Evolutionary conservation across 495 filamentous ascomycete species (phyloP).

Genomic region (Amphirosellinia nigrospora): DNA sequence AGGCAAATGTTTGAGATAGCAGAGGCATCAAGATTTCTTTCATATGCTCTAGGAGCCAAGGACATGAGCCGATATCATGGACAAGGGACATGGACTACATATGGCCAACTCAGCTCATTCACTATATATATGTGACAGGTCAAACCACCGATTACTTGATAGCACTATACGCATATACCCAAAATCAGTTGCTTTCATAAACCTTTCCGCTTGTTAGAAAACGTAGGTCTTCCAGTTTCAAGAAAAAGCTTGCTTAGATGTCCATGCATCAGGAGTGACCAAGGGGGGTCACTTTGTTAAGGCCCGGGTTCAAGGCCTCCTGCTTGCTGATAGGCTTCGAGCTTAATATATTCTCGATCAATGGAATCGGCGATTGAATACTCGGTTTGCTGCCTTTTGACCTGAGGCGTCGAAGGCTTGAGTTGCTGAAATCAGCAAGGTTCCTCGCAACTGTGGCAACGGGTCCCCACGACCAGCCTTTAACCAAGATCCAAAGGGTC

Average conservation of each 20-base stretch:
- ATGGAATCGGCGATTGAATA: neutral
- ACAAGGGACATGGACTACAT: no score
- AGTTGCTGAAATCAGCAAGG: neutral
- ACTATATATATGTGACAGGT: no score
- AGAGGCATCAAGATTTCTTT: no score
- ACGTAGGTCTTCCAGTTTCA: neutral
- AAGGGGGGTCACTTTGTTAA: neutral
- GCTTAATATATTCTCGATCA: neutral
- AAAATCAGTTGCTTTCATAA: neutral
- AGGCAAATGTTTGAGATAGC: no score
- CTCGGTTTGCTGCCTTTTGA: neutral
- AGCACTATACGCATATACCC: neutral
- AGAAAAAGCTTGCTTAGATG: neutral
- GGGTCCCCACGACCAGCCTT: neutral
- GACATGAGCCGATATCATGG: no score
- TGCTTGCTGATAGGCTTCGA: neutral
- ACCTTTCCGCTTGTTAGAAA: neutral
- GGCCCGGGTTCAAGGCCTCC: neutral
- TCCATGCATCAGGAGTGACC: neutral
- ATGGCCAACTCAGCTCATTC: no score
- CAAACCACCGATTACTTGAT: neutral
- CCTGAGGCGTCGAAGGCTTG: neutral
- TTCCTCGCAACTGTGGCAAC: neutral
- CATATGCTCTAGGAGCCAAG: no score
- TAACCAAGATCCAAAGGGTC: neutral